Conservation (phyloP, 2,329 filamentous ascomycete genomes). For the Teratosphaeria epicoccoides region DNA sequence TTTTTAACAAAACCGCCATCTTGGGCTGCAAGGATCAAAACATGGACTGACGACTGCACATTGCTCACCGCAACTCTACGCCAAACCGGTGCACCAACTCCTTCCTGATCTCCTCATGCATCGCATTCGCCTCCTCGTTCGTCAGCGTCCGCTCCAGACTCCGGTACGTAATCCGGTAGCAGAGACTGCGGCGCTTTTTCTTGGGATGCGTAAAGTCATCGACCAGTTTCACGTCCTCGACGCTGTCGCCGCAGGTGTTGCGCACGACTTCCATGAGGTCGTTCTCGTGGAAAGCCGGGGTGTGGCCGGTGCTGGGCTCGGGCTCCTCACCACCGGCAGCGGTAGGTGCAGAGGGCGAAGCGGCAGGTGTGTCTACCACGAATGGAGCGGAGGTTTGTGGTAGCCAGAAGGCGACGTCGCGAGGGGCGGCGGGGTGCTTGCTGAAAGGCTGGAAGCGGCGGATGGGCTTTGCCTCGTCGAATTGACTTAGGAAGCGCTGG, state of each 20-base stretch:
- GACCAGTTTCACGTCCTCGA: constrained; percentile 75
- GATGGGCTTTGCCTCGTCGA: constrained; percentile 42
- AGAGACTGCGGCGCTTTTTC: constrained; percentile 71
- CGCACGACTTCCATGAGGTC: constrained; percentile 95
- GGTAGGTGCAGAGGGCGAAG: constrained; percentile 23
- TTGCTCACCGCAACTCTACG: constrained; percentile 59
- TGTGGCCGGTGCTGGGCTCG: constrained; percentile 23
- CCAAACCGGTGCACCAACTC: constrained; percentile 60
- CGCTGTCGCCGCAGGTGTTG: constrained; percentile 66
- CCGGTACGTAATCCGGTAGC: constrained; percentile 88
- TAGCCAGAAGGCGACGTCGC: constrained; percentile 94
- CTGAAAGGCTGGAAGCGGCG: constrained; percentile 75
- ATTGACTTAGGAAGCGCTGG: constrained; percentile 75
- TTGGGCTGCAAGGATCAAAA: too few relatives aligned
- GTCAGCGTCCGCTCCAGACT: constrained; percentile 85
- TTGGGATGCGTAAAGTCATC: constrained; percentile 86
- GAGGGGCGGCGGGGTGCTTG: constrained; percentile 78
- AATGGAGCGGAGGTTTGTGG: constrained; percentile 19
- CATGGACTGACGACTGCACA: too few relatives aligned
- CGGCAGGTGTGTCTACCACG: constrained; percentile 22
- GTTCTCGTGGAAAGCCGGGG: constrained; percentile 69
- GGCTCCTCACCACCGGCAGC: constrained; percentile 25
- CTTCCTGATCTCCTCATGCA: constrained; percentile 59
- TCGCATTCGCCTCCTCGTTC: constrained; percentile 63
- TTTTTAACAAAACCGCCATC: too few relatives aligned